Conservation (phyloP, 179 eudicot genomes). For the Gypsophila paniculata region DNA sequence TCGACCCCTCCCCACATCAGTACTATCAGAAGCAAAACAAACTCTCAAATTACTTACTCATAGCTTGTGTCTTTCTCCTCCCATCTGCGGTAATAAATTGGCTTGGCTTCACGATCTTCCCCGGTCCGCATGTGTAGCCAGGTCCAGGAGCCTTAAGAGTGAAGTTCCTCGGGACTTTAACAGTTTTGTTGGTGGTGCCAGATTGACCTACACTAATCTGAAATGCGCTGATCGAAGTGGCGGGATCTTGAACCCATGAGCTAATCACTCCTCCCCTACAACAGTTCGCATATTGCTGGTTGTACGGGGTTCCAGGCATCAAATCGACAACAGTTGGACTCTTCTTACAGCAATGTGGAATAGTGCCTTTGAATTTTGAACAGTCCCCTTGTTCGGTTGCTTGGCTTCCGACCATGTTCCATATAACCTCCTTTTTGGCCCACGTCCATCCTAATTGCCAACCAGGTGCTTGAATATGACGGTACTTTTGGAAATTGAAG, state of each 20-base stretch:
- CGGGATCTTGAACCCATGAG: conserved; percentile 62
- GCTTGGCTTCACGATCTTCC: conserved; percentile 51
- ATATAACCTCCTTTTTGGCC: conserved; percentile 67
- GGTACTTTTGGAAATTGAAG: conserved; percentile 66
- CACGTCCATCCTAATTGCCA: conserved; percentile 75
- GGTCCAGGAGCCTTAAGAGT: conserved; percentile 67
- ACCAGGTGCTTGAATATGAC: conserved; percentile 71
- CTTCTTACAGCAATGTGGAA: conserved; percentile 61
- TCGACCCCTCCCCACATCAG: too few relatives aligned
- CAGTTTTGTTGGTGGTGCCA: conserved; percentile 64
- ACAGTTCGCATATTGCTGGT: conserved; percentile 68
- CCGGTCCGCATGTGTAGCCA: conserved; percentile 71
- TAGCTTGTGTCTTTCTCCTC: conserved; percentile 65
- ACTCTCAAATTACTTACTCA: conserved; percentile 44
- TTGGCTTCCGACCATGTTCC: conserved; percentile 63
- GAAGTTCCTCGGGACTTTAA: conserved; percentile 59
- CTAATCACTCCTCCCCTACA: conserved; percentile 70
- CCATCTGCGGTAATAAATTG: conserved; percentile 41
- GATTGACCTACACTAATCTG: conserved; percentile 63
- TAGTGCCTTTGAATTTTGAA: conserved; percentile 47
- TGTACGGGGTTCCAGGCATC: conserved; percentile 63
- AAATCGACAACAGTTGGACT: conserved; percentile 60
- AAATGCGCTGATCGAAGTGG: conserved; percentile 50
- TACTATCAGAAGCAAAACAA: too few relatives aligned
- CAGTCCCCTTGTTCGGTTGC: conserved; percentile 77